Base-by-base conservation (phyloP, 495 filamentous ascomycete species). In the Choiromyces venosus region DNA sequence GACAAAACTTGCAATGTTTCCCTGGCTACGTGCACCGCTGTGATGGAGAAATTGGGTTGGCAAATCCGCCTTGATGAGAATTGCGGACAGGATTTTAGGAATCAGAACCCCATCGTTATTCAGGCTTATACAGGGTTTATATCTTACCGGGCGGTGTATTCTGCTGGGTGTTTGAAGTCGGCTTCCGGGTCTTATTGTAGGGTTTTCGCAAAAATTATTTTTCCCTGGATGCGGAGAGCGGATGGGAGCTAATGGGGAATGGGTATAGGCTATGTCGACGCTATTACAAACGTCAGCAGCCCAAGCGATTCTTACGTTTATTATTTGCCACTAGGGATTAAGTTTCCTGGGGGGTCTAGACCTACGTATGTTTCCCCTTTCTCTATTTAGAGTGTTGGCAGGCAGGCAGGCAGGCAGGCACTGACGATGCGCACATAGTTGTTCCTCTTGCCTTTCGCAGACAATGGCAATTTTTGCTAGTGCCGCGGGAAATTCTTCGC, bases 321-420 rank as follows among this genome's bases (percentile, higher is more conserved):
- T 84, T 93, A 89, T 77, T 84, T 98, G 1, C 91, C 95, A 7
- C 85, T 96, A 52, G 94, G 94, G 37, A 87, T 86, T n/a, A 73
- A 82, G 5, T 82, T 97, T 3, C 89, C 91, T 0, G 85, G 85
- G 5, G 86, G 85, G 5, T 85, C 87, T 29, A 82, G 85, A 25
- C 91, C 93, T 1, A 88, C 88, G 79, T 81, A 76, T 71, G 79
- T 65, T 67, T 18, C 10, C 37, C 65, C 16, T 14, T 56, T 38
- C 37, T 68, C 36, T 8, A 18, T 42, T 25, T 69, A 3, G 12
- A 14, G 19, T 67, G 36, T 12, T 40, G 39, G 25, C 38, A 25
- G n/a, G n/a, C n/a, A n/a, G n/a, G n/a, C n/a, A n/a, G 39, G 25
- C 38, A 25, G n/a, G n/a, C n/a, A n/a, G 29, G 12, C 42, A 37